Evolutionary conservation across 495 filamentous ascomycete species (phyloP).

Genomic region (Barbatosphaeria neglecta): DNA sequence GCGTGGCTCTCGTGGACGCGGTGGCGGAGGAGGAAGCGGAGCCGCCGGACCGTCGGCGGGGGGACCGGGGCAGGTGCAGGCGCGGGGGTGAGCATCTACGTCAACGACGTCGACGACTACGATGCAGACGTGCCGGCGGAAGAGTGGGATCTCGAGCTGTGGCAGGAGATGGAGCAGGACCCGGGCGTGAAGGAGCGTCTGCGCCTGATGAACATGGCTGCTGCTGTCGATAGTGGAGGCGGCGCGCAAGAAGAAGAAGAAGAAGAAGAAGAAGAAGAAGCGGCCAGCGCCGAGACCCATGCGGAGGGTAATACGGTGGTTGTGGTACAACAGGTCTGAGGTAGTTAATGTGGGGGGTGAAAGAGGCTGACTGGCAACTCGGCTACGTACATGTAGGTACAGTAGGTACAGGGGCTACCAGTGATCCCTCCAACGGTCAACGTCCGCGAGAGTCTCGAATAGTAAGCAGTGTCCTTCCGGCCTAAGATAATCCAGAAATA

Average conservation of each 20-base stretch:
- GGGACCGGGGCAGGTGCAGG: constrained; percentile 1
- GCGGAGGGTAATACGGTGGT: too few relatives aligned
- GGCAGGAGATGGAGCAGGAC: constrained; percentile 34
- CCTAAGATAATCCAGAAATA: too few relatives aligned
- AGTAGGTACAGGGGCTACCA: not conserved
- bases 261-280: not conserved
- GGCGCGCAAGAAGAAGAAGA: not conserved
- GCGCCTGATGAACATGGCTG: constrained; percentile 14
- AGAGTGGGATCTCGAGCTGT: constrained; percentile 34
- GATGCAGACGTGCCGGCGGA: constrained; percentile 13
- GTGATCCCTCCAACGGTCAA: too few relatives aligned
- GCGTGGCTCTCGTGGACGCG: constrained; percentile 44
- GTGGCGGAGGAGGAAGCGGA: too few relatives aligned
- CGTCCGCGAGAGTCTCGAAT: too few relatives aligned
- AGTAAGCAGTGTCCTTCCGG: too few relatives aligned
- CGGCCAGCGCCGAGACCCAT: too few relatives aligned
- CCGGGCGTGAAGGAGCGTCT: constrained; percentile 17
- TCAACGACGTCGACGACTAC: constrained; percentile 6
- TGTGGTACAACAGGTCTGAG: too few relatives aligned
- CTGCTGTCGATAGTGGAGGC: constrained; percentile 1
- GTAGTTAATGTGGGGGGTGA: not conserved
- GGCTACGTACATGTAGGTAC: too few relatives aligned
- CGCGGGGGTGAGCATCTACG: constrained; percentile 10
- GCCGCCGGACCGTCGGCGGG: too few relatives aligned
- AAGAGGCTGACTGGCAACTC: not conserved